Conservation (phyloP, 352 stramenopile genomes). For the Pythium chondricola region DNA sequence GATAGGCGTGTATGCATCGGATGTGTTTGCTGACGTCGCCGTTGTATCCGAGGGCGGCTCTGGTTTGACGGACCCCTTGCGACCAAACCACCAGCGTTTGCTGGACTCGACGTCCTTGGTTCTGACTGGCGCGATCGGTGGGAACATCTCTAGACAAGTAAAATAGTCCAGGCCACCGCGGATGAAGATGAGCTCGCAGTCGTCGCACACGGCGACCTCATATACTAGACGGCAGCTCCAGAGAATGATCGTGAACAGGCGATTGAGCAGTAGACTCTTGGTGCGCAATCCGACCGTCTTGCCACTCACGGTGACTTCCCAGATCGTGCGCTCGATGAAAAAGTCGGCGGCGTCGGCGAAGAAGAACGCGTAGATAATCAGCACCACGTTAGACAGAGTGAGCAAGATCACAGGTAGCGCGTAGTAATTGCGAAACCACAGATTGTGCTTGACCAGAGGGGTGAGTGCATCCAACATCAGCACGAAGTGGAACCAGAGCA, state of each 20-base stretch:
- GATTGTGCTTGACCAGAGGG: conserved; percentile 12
- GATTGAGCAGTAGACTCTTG: conserved; percentile 36
- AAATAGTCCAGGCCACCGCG: conserved; percentile 37
- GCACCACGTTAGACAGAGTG: conserved; percentile 13
- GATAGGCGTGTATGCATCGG: too few species aligned
- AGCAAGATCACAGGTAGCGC: conserved; percentile 16
- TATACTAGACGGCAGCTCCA: conserved; percentile 34
- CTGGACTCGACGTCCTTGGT: too few species aligned
- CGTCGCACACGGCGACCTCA: conserved; percentile 21
- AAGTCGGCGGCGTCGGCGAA: conserved; percentile 16
- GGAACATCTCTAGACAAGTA: conserved; percentile 41
- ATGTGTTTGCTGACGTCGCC: too few species aligned
- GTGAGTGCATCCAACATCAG: conserved; percentile 26
- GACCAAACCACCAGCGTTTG: too few species aligned
- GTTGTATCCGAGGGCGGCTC: too few species aligned
- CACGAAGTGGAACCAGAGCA: conserved; percentile 27
- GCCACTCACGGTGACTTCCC: conserved; percentile 15
- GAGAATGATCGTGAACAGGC: conserved; percentile 34
- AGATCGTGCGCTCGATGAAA: conserved; percentile 25
- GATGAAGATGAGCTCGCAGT: conserved; percentile 34
- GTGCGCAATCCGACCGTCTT: conserved; percentile 23
- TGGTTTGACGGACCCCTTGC: too few species aligned
- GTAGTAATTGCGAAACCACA: conserved; percentile 21
- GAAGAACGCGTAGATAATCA: conserved; percentile 27
- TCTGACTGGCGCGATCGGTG: too few species aligned